phyloP scores from a whole-genome alignment of 768 basidiomycete genomes.

The Exidia glandulosa region DNA sequence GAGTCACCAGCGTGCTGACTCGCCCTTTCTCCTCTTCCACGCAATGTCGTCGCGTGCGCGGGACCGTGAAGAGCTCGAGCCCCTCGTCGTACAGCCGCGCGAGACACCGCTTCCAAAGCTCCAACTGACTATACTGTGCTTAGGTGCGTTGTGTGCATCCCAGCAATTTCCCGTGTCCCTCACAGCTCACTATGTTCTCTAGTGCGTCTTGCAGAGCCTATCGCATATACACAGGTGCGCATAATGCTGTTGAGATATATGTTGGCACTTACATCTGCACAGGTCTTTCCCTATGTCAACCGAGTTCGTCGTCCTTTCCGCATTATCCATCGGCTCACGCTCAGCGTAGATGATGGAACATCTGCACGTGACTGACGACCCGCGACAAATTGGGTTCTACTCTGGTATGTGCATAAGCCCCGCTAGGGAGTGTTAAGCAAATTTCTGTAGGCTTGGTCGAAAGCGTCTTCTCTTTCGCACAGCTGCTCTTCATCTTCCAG shows the following conservation, averaged over 20 bases:
- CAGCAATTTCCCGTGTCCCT: no score
- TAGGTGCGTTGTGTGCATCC: no score
- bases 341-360: neutral
- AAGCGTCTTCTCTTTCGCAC: conserved; percentile 7
- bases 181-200: no score
- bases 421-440: no score
- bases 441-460: conserved; percentile 8
- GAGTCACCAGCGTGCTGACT: no score
- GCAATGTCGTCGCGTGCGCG: no score
- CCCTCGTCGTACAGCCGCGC: no score
- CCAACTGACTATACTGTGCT: conserved; percentile 9
- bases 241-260: neutral
- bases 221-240: conserved; percentile 3
- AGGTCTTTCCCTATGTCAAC: conserved; percentile 12
- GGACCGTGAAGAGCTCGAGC: no score
- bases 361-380: neutral
- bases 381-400: conserved; percentile 3
- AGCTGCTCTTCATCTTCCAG: conserved; percentile 7
- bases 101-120: conserved; percentile 8
- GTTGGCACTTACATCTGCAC: neutral
- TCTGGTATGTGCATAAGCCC: no score
- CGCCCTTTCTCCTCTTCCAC: no score
- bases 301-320: conserved; percentile 1
- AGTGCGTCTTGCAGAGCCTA: conserved; percentile 9
- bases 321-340: neutral